Evolutionary conservation across 2,329 filamentous ascomycete species (phyloP).

Genomic region (Phialemoniopsis sp.): DNA sequence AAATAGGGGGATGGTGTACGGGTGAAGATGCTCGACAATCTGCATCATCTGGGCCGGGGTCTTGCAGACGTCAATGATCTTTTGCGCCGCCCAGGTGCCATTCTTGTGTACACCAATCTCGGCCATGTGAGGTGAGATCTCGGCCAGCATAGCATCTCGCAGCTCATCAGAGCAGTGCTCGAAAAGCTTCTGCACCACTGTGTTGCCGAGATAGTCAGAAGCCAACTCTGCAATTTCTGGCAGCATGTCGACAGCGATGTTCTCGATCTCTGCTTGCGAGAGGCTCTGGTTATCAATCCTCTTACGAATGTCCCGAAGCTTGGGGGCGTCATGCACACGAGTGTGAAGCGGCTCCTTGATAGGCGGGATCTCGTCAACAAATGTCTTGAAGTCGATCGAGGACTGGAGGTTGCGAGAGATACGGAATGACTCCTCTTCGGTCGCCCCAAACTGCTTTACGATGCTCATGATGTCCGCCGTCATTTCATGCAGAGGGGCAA

Average conservation of each 20-base stretch:
- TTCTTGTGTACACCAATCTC: constrained; percentile 99
- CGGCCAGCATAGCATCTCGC: constrained; percentile 84
- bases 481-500: constrained; percentile 73
- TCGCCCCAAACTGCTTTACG: constrained; percentile 82
- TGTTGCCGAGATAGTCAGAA: constrained; percentile 96
- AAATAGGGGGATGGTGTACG: constrained; percentile 88
- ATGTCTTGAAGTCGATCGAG: constrained; percentile 70
- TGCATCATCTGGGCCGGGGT: constrained; percentile 75
- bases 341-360: constrained; percentile 85
- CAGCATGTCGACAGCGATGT: constrained; percentile 88
- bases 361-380: constrained; percentile 80
- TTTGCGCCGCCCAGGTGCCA: constrained; percentile 97
- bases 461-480: constrained; percentile 81
- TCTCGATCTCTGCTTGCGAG: constrained; percentile 83
- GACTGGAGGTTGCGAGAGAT: constrained; percentile 72
- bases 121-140: constrained; percentile 87
- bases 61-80: constrained; percentile 96
- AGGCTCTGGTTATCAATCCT: constrained; percentile 93
- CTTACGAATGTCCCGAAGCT: constrained; percentile 93
- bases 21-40: constrained; percentile 79
- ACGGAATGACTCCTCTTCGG: constrained; percentile 68
- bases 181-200: constrained; percentile 98
- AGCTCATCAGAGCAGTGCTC: constrained; percentile 90
- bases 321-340: constrained; percentile 87
- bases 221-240: constrained; percentile 93